These are phyloP conservation scores for Cladosporium sp. DNA, from an alignment of 2,329 filamentous ascomycete genomes.

Conservation along the genomic window DNA sequence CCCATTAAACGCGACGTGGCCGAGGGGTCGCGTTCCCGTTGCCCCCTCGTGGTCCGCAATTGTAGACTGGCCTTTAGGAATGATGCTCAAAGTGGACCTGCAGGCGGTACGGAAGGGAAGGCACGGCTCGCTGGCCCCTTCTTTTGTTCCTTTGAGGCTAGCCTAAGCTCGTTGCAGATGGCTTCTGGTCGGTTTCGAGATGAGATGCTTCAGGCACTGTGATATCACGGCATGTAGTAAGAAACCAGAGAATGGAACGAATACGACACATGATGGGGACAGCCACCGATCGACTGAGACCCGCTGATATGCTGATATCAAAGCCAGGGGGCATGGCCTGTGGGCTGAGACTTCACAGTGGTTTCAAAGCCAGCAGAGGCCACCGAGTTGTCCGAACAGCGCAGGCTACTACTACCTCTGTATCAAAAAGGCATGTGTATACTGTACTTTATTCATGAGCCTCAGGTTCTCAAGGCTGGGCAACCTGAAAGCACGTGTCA, in stretches of 20 bases:
- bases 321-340: neutral
- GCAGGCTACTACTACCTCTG: neutral
- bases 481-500: neutral
- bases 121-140: neutral
- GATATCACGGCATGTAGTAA: too few species aligned
- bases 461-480: neutral
- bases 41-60: slow-evolving; percentile 1
- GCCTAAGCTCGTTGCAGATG: neutral
- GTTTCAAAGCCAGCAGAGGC: neutral
- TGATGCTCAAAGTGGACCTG: slow-evolving; percentile 10
- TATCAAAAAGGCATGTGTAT: neutral
- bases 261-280: neutral
- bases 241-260: neutral
- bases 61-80: slow-evolving; percentile 11
- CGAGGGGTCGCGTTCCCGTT: neutral
- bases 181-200: neutral
- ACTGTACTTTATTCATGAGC: neutral
- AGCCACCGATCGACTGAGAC: neutral
- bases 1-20: slow-evolving; percentile 12
- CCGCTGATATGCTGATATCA: neutral
- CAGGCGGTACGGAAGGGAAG: neutral
- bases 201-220: neutral
- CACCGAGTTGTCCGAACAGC: neutral
- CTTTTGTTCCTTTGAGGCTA: neutral
- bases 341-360: neutral